Percentiles rank a stretch among this genome's conserved stretches.
These are phyloP conservation scores for Euphrasia arctica DNA, from an alignment of 305 asterid genomes.

Conservation along the genomic window DNA sequence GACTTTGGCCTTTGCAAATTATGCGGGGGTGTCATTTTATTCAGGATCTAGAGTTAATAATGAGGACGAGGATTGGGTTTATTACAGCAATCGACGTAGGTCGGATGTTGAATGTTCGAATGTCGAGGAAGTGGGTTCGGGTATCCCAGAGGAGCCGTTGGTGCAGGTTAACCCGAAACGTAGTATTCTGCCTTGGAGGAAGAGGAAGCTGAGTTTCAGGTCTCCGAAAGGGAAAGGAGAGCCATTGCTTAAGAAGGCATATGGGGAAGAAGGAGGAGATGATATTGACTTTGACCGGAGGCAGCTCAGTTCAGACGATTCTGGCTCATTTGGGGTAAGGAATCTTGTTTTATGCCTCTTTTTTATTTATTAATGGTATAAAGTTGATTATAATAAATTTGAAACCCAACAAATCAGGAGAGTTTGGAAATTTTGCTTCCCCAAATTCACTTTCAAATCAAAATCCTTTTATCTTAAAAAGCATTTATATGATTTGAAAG, in stretches of 20 bases:
- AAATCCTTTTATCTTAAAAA: neutral
- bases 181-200: conserved; percentile 93
- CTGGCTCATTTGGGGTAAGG: conserved; percentile 75
- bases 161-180: conserved; percentile 53
- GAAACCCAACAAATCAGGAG: neutral
- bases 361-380: neutral
- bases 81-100: conserved; percentile 81
- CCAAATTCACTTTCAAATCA: neutral
- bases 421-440: neutral
- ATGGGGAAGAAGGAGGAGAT: conserved; percentile 98
- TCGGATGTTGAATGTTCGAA: conserved; percentile 71
- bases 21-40: conserved; percentile 60
- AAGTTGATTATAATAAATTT: neutral
- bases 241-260: conserved; percentile 83
- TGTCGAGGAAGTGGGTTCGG: conserved; percentile 38
- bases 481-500: neutral
- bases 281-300: conserved; percentile 95
- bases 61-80: conserved; percentile 79
- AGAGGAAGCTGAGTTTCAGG: conserved; percentile 86
- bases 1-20: conserved; percentile 76
- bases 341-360: conserved; percentile 6
- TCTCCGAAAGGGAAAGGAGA: conserved; percentile 96
- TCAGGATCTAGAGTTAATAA: conserved; percentile 45
- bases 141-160: conserved; percentile 40
- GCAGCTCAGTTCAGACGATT: conserved; percentile 93